These are phyloP conservation scores for Tylopilus sp. DNA, from an alignment of 768 basidiomycete species.

Conservation along the genomic window DNA sequence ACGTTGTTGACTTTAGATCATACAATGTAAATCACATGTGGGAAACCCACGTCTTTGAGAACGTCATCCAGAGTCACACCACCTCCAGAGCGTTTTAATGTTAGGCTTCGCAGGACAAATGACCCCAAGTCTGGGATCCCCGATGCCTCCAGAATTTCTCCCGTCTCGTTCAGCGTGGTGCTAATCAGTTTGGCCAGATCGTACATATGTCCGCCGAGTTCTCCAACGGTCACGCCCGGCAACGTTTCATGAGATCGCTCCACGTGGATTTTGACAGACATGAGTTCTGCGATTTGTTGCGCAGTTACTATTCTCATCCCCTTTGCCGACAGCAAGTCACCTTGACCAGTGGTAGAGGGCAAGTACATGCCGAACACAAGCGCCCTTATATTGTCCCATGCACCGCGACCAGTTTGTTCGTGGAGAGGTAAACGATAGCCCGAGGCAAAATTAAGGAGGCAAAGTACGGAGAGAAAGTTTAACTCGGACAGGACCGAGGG, in stretches of 20 bases:
- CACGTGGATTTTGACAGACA: constrained; percentile 64
- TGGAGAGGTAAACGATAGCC: constrained; percentile 78
- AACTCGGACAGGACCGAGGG: constrained; percentile 69
- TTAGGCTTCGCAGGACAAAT: constrained; percentile 69
- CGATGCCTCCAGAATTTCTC: constrained; percentile 51
- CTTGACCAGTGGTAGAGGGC: constrained; percentile 51
- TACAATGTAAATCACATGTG: background rate
- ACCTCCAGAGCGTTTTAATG: constrained; percentile 34
- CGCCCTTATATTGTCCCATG: constrained; percentile 79
- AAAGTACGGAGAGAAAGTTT: constrained; percentile 75
- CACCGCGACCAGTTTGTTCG: constrained; percentile 68
- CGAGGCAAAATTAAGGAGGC: constrained; percentile 80
- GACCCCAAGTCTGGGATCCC: constrained; percentile 71
- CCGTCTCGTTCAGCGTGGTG: constrained; percentile 67
- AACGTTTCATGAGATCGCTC: constrained; percentile 71
- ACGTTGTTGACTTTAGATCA: constrained; percentile 2
- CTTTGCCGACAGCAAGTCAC: constrained; percentile 59
- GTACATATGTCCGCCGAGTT: constrained; percentile 70
- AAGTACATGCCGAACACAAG: constrained; percentile 73
- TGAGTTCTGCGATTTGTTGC: constrained; percentile 65
- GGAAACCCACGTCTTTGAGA: constrained; percentile 55
- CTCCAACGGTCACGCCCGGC: constrained; percentile 67
- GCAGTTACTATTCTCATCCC: constrained; percentile 57
- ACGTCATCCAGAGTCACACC: constrained; percentile 51
- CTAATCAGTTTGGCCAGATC: constrained; percentile 70